Base-by-base conservation (phyloP, 2,329 filamentous ascomycete genomes). In the Trichoderma sp. region DNA sequence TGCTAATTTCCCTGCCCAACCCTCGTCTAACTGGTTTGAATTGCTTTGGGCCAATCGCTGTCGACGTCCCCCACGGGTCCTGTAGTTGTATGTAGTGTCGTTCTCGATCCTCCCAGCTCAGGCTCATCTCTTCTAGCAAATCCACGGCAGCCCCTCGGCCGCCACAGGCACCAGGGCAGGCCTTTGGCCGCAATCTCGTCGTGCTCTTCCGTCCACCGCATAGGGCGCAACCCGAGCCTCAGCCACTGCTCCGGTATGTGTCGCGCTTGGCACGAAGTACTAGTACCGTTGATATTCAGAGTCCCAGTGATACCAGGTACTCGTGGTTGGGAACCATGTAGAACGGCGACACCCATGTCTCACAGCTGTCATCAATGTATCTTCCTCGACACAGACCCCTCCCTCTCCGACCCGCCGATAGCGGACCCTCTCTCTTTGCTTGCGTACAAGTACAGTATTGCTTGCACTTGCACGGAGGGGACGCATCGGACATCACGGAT, bases 311-410 rank as follows among this genome's bases (percentile, higher is more conserved):
- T 19, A 34, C 34, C 15, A 12, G 15, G 26, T 43, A 34, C n/a
- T 34, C 43, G 59, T 19, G 34, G 7, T 9, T 30, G 30, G 7
- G 39, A 45, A 54, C n/a, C 39, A 43, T 34, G 54, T 54, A 17
- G 39, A 44, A 39, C 39, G 54, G 26, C 59, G 44, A 34, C 52
- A 57, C 51, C 59, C 52, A 64, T 64, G 61, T 64, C 61, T 64
- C 39, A 30, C 52, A 24, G 26, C 15, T 62, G 39, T 43, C 30
- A 9, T 24, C 30, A 9, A 30, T 63, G 50, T 21, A 26, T 34
- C 54, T 28, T 39, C 17, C 52, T 48, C 24, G 26, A 63, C 30
- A 30, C 52, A 17, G 17, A 43, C 61, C 61, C 61, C 52, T 45
- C 51, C 55, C 51, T 48, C 44, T 45, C 52, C 21, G 52, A 43